Evolutionary conservation across 768 basidiomycete genomes (phyloP).

Genomic region (Boletus subparvulus): DNA sequence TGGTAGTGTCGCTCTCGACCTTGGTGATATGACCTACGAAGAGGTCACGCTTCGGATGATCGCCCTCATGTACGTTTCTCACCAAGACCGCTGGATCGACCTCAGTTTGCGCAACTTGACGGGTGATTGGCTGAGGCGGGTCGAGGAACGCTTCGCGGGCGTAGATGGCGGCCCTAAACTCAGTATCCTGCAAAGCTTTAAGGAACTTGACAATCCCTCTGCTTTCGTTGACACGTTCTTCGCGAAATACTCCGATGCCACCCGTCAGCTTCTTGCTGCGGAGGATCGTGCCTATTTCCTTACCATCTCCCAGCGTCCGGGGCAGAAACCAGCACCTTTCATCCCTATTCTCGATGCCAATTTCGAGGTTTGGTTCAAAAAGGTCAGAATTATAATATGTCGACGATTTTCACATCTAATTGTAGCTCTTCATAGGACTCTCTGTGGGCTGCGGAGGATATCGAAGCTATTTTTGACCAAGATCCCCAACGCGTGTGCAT

Average conservation of each 20-base stretch:
- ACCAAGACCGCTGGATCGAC: slow-evolving; percentile 94
- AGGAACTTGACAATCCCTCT: slow-evolving; percentile 76
- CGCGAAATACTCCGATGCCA: slow-evolving; percentile 76
- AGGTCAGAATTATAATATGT: slow-evolving; percentile 49
- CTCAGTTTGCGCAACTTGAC: slow-evolving; percentile 86
- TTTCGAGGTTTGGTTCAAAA: slow-evolving; percentile 99
- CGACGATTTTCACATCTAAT: slow-evolving; percentile 10
- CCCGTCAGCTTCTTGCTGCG: slow-evolving; percentile 81
- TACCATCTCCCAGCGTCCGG: slow-evolving; percentile 90
- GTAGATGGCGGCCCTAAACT: slow-evolving; percentile 80
- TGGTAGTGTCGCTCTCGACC: slow-evolving; percentile 75
- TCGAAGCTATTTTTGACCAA: slow-evolving; percentile 98
- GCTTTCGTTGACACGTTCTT: slow-evolving; percentile 83
- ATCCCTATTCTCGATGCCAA: slow-evolving; percentile 91
- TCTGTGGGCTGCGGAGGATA: slow-evolving; percentile 96
- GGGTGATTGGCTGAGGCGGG: slow-evolving; percentile 94
- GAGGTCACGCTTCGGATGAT: slow-evolving; percentile 92
- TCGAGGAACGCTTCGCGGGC: slow-evolving; percentile 93
- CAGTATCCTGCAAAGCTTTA: slow-evolving; percentile 83
- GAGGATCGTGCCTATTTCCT: slow-evolving; percentile 97
- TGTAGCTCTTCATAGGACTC: slow-evolving; percentile 63
- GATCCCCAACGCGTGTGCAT: slow-evolving; percentile 98
- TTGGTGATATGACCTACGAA: slow-evolving; percentile 98
- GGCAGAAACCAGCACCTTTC: slow-evolving; percentile 98
- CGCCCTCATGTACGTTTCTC: slow-evolving; percentile 89